Evolutionary conservation across 2,329 filamentous ascomycete species (phyloP).

Genomic region (Microdochium bolleyi): DNA sequence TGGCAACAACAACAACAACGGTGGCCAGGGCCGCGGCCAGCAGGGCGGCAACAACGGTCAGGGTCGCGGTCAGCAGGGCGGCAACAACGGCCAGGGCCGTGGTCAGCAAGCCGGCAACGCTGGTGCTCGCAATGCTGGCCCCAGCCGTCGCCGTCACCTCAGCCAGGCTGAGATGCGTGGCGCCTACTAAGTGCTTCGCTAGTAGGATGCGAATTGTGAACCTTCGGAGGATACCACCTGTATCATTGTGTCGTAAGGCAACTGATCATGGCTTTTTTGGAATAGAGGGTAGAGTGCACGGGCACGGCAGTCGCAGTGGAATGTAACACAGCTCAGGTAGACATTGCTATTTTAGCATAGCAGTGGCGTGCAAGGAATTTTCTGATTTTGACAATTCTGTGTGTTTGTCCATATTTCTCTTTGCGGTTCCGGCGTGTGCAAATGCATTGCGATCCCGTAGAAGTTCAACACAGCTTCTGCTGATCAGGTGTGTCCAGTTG

Average conservation of each 20-base stretch:
- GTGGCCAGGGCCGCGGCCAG: slow-evolving; percentile 5
- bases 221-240: no score
- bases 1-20: slow-evolving; percentile 5
- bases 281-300: no score
- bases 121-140: slow-evolving; percentile 1
- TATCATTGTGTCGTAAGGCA: no score
- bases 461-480: no score
- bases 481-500: no score
- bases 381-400: no score
- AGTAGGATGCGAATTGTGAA: no score
- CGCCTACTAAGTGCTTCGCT: background rate
- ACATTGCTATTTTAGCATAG: background rate
- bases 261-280: no score
- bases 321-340: background rate
- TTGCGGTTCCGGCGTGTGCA: no score
- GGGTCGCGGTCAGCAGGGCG: slow-evolving; percentile 7
- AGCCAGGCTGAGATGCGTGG: background rate
- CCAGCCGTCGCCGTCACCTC: background rate
- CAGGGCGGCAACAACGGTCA: slow-evolving; percentile 8
- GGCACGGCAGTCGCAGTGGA: no score
- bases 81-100: slow-evolving; percentile 8
- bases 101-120: slow-evolving; percentile 7
- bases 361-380: background rate
- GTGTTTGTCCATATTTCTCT: no score
- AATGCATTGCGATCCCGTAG: no score